These are phyloP conservation scores for Lavandula angustifolia DNA, from an alignment of 257 asterid species.

Conservation along the genomic window DNA sequence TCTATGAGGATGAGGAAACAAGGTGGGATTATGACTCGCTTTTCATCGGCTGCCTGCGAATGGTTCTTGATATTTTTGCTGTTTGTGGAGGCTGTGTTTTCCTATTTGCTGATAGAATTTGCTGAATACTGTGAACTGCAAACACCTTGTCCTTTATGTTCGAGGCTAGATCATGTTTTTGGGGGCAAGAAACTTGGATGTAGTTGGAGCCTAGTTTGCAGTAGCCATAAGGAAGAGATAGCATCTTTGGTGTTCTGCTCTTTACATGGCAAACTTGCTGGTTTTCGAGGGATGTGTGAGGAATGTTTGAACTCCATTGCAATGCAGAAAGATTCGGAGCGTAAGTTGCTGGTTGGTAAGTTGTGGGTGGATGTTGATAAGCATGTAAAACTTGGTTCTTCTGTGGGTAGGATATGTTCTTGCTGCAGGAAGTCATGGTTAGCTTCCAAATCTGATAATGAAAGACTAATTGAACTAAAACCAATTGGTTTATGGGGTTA, in stretches of 20 bases:
- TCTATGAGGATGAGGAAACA: slow-evolving; percentile 41
- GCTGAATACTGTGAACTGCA: slow-evolving; percentile 63
- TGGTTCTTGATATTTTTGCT: slow-evolving; percentile 79
- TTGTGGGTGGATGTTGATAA: not conserved
- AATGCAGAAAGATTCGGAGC: slow-evolving; percentile 20
- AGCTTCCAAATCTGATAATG: slow-evolving; percentile 52
- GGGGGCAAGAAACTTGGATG: slow-evolving; percentile 43
- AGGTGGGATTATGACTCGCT: slow-evolving; percentile 48
- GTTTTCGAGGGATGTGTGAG: slow-evolving; percentile 59
- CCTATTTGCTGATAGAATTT: slow-evolving; percentile 54
- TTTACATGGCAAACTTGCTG: slow-evolving; percentile 57
- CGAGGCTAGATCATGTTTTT: slow-evolving; percentile 50
- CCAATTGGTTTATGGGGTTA: slow-evolving; percentile 64
- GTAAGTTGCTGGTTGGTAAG: not conserved
- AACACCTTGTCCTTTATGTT: slow-evolving; percentile 74
- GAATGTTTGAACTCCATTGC: slow-evolving; percentile 60
- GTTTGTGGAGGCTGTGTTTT: slow-evolving; percentile 59
- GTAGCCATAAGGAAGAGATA: slow-evolving; percentile 64
- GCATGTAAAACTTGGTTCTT: slow-evolving; percentile 33
- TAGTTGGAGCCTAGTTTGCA: slow-evolving; percentile 49
- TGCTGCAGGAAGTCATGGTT: slow-evolving; percentile 62
- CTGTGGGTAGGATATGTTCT: slow-evolving; percentile 48
- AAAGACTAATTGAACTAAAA: slow-evolving; percentile 49
- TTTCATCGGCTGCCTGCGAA: slow-evolving; percentile 81
- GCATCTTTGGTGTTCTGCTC: slow-evolving; percentile 60